Evolutionary conservation across 2,329 filamentous ascomycete species (phyloP), one percentile per base, ranked within the genome.

Genomic region (Phaeomoniella chlamydospora): DNA sequence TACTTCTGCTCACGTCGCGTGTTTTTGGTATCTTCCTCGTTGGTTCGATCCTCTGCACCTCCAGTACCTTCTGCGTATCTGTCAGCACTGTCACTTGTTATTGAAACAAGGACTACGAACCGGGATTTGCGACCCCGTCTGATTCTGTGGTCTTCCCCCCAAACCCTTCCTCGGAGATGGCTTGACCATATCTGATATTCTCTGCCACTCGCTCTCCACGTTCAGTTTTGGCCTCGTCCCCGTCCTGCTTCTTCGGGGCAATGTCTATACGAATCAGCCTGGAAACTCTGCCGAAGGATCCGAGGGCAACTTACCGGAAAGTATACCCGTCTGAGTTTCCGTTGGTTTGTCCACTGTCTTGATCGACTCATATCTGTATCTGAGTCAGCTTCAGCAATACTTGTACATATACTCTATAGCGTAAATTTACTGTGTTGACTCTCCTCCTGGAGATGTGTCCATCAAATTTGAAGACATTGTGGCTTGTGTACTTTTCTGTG

Each of bases 401-500:
- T 26, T 37, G 26, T 22, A 4, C 14, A 16, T 14, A 14, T 12
- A 16, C n/a, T 33, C 17, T 15, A n/a, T 30, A 13, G 43, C 30
- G n/a, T 35, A 13, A 35, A 45, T 57, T 37, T 60, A 73, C 65
- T 73, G 73, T 3, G 66, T 68, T 39, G 63, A 63, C 52, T 77
- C 71, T 44, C 74, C 74, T 48, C 74, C 74, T 13, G 62, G 60
- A 39, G 67, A 66, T 18, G 69, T 75, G 45, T 73, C 64, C 64
- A 77, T 69, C 30, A 77, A 57, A 43, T 65, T 64, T 13, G 59
- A 54, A 41, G 67, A 64, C 68, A 73, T 26, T 26, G 22, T 6
- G 22, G 9, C 22, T 26, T 26, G 6, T 9, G 22, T 26, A 26
- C n/a, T 26, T 26, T 26, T n/a, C n/a, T n/a, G 6, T 26, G 22